Evolutionary conservation across 2,329 filamentous ascomycete genomes (phyloP), one percentile per base, ranked within the genome.

Genomic region (Alternaria panax): DNA sequence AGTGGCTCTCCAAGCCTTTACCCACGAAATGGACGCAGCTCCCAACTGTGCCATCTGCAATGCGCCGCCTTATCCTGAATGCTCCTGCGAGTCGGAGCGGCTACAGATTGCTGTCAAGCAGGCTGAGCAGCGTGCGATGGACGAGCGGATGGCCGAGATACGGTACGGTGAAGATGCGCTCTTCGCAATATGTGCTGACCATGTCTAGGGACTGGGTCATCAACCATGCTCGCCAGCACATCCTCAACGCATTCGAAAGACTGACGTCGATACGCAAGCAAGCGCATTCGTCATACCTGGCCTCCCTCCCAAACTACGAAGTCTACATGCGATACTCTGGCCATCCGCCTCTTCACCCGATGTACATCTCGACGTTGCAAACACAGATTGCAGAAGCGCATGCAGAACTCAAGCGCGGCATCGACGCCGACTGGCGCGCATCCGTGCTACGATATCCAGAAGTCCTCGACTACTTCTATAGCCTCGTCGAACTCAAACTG

Each of bases 401-500:
- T 70, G 83, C 83, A 16, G 83, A 85, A 48, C 82, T 92, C 61
- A 92, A 92, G 78, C 85, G 87, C 50, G 90, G 90, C 61, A 90
- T 93, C 69, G 90, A 93, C 69, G 88, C 91, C 62, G 91, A 93
- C 79, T 94, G 91, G 91, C 86, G 89, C 69, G 83, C 86, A 28
- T 90, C 88, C 47, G 90, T 93, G 38, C 86, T 92, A 69, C 85
- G 88, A 54, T 94, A 93, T 69, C 91, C 91, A 5, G 90, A 93
- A 73, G 75, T 93, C n/a, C 81, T 94, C 54, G 89, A 92, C 77
- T 92, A 93, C 78, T 93, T 90, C 74, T 93, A 90, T 78, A 83
- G 86, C 59, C 81, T 93, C 36, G 88, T 93, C 34, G 86, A 88
- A 54, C 75, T 92, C 59, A 85, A 82, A 22, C 78, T 92, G 5